A percentile compares a stretch with the other conserved stretches of the same genome.
Conservation (phyloP, 352 stramenopile species). For the Pythium volutum region DNA sequence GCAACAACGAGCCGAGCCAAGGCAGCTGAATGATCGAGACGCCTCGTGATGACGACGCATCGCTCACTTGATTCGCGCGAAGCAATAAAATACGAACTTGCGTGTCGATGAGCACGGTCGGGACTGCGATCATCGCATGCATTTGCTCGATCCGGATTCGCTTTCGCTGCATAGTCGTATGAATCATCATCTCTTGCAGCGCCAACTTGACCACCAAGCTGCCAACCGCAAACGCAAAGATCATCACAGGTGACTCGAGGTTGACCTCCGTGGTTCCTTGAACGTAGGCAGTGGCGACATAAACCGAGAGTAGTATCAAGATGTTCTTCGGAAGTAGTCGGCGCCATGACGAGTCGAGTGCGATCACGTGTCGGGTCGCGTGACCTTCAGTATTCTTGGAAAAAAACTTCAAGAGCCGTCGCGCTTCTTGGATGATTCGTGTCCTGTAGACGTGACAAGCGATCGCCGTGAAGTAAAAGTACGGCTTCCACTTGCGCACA, state of each 20-base stretch:
- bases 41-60: not conserved
- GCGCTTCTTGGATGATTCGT: not conserved
- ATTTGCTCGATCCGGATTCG: conserved; percentile 16
- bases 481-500: not conserved
- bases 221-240: not conserved
- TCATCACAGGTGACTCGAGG: not conserved
- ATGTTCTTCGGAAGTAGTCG: conserved; percentile 7
- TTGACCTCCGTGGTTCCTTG: conserved; percentile 1
- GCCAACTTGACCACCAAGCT: conserved; percentile 7
- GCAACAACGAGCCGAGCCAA: not conserved
- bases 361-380: not conserved
- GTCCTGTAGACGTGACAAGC: not conserved
- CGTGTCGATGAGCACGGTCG: conserved; percentile 26
- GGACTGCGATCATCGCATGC: conserved; percentile 12
- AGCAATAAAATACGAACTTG: conserved; percentile 26
- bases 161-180: conserved; percentile 1
- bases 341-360: not conserved
- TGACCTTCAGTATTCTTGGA: not conserved
- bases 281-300: not conserved
- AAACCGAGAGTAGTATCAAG: not conserved
- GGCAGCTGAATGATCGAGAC: not conserved
- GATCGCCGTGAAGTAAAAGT: conserved; percentile 1
- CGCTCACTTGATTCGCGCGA: not conserved
- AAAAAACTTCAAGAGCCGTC: not conserved
- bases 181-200: conserved; percentile 4